Base-by-base conservation (phyloP, 176 grass and related monocot species). In the Rhynchospora tenuis region DNA sequence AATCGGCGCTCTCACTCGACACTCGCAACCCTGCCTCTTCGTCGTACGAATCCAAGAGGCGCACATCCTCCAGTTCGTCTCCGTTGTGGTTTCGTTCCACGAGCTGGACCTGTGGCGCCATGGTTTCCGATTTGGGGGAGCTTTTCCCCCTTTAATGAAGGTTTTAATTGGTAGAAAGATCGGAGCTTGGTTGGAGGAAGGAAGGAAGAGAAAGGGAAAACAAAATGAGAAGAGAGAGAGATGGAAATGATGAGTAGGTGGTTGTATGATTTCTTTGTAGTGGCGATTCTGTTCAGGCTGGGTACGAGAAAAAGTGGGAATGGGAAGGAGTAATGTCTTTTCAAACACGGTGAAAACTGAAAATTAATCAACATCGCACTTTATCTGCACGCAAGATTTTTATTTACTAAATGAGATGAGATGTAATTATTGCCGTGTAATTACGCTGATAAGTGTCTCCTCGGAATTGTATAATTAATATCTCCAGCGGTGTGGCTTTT, bases 11-110 rank as follows among this genome's bases (percentile, higher is more conserved):
- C 60, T 22, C 80, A 31, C 13, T 83, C 63, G n/a, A 64, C 43
- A 9, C 79, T 64, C n/a, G 55, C 85, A 10, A 60, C 43, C 38
- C 52, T 20, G 0, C 1, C 81, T 78, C 92, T 46, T 86, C 92
- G 60, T 81, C 87, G 83, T 93, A 90, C 27, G 90, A 83, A 7
- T 89, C 89, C 81, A 99, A 88, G 82, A 99, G 89, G 43, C 93
- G 87, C 57, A 93, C 89, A 85, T 89, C 93, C 92, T 98, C 96
- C 83, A 91, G 88, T 46, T 95, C 92, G 46, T 86, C 96, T 60
- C 5, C 62, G 4, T 72, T 78, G 19, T 19, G 48, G 33, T 57
- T 44, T 57, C 47, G 73, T 13, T 6, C 75, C 20, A 83, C 73
- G n/a, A 98, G 89, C 86, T 98, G 92, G 63, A 98, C 82, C 87